phyloP scores from a whole-genome alignment of 805 yeast species.

The Saturnispora sekii region DNA sequence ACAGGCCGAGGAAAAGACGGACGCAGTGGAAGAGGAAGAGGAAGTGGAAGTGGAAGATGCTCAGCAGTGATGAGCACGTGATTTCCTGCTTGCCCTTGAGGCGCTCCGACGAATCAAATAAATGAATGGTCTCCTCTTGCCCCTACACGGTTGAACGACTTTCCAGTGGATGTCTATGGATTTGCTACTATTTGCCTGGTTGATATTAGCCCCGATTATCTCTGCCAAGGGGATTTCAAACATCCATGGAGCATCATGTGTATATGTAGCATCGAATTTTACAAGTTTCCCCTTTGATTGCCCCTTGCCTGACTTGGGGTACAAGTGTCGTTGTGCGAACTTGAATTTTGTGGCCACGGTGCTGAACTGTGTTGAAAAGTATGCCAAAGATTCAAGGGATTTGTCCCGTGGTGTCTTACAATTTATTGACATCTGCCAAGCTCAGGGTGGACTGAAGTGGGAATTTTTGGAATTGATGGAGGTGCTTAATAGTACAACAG shows the following conservation, averaged over 20 bases:
- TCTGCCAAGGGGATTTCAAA: conserved; percentile 25
- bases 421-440: conserved; percentile 26
- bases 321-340: conserved; percentile 28
- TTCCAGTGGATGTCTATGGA: neutral
- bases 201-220: neutral
- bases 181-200: neutral
- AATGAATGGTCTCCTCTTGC: neutral
- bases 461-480: conserved; percentile 21
- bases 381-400: conserved; percentile 20
- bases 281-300: conserved; percentile 28
- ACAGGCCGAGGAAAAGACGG: neutral
- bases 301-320: conserved; percentile 25
- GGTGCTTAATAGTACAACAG: conserved; percentile 23
- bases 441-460: conserved; percentile 24
- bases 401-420: conserved; percentile 26
- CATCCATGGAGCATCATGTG: conserved; percentile 30
- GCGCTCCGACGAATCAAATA: too few species aligned
- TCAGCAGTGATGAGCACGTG: too few species aligned
- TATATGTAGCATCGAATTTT: conserved; percentile 26
- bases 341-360: conserved; percentile 29
- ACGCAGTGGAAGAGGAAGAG: neutral
- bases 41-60: neutral
- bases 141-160: neutral
- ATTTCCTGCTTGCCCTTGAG: too few species aligned
- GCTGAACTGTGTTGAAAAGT: conserved; percentile 26